A percentile compares a stretch with the other conserved stretches of the same genome.
Evolutionary conservation across 108 stramenopile species (phyloP).

Genomic region (Craspedostauros australis): DNA sequence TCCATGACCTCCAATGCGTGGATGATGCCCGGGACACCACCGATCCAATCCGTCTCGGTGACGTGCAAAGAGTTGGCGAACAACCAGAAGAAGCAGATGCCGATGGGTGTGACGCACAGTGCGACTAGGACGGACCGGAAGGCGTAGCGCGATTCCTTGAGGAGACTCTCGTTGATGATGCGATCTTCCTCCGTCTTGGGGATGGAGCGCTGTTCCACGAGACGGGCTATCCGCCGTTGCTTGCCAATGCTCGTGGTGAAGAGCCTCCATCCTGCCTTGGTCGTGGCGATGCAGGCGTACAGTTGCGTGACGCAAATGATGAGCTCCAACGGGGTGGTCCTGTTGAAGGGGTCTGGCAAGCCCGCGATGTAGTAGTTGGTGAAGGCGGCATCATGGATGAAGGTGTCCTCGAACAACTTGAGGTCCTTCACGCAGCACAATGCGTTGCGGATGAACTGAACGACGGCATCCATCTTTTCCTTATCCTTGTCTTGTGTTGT

Average conservation of each 20-base stretch:
- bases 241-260: slow-evolving; percentile 39
- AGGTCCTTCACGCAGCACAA: slow-evolving; percentile 82
- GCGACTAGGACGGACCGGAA: slow-evolving; percentile 53
- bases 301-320: slow-evolving; percentile 69
- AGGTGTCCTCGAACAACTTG: slow-evolving; percentile 32
- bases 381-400: slow-evolving; percentile 55
- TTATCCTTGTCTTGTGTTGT: too few species aligned
- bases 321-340: slow-evolving; percentile 82
- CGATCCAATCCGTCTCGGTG: slow-evolving; percentile 72
- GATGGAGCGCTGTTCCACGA: slow-evolving; percentile 21
- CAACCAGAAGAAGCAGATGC: slow-evolving; percentile 79
- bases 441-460: slow-evolving; percentile 76
- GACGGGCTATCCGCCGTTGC: slow-evolving; percentile 40
- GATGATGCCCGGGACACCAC: slow-evolving; percentile 71
- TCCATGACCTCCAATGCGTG: slow-evolving; percentile 78
- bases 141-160: slow-evolving; percentile 49
- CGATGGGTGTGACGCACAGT: slow-evolving; percentile 49
- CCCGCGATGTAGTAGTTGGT: slow-evolving; percentile 23
- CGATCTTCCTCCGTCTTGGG: slow-evolving; percentile 27
- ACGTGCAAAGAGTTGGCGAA: slow-evolving; percentile 75
- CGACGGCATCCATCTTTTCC: slow-evolving; percentile 80
- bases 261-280: slow-evolving; percentile 45
- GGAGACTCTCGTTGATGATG: slow-evolving; percentile 49
- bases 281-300: slow-evolving; percentile 53
- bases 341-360: slow-evolving; percentile 52